A percentile compares a stretch with the other conserved stretches of the same genome.
Conservation (phyloP, 2,329 filamentous ascomycete species). For the Aspergillus aculeatinus region DNA sequence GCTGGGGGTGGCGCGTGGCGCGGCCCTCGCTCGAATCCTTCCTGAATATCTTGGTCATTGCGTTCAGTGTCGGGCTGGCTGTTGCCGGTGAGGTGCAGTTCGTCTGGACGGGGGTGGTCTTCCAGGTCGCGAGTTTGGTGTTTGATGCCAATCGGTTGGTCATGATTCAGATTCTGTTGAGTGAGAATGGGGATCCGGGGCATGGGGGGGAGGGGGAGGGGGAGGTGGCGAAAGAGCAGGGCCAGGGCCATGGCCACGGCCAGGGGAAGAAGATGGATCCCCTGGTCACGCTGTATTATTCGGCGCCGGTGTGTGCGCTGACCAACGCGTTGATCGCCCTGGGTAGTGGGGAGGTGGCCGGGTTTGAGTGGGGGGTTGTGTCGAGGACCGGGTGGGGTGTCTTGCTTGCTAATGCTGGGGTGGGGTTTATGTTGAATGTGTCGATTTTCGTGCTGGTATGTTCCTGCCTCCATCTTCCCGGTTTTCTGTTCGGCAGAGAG, state of each 20-base stretch:
- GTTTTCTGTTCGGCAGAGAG: no score
- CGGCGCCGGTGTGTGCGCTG: constrained; percentile 73
- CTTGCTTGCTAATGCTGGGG: constrained; percentile 66
- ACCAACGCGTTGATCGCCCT: constrained; percentile 71
- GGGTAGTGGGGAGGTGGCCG: constrained; percentile 60
- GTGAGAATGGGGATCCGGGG: constrained; percentile 48
- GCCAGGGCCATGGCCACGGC: no score
- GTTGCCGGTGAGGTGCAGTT: constrained; percentile 93
- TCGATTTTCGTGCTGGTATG: constrained; percentile 79
- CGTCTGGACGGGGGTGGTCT: constrained; percentile 57
- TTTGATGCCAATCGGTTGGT: constrained; percentile 77
- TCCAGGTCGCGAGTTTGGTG: constrained; percentile 68
- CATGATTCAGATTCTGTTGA: constrained; percentile 77
- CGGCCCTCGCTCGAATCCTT: constrained; percentile 78
- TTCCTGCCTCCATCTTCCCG: no score
- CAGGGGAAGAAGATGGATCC: constrained; percentile 78
- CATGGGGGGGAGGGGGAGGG: no score
- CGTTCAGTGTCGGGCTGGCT: constrained; percentile 85
- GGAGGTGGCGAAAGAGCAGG: not conserved
- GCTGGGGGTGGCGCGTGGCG: constrained; percentile 78
- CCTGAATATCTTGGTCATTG: constrained; percentile 87
- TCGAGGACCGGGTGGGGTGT: constrained; percentile 45
- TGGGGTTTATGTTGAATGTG: constrained; percentile 77
- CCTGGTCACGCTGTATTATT: constrained; percentile 83
- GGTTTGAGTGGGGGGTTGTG: constrained; percentile 33